Evolutionary conservation across 371 early-diverging fungal genomes (phyloP), one percentile per base, ranked within the genome.

Genomic region (Mucor lusitanicus): DNA sequence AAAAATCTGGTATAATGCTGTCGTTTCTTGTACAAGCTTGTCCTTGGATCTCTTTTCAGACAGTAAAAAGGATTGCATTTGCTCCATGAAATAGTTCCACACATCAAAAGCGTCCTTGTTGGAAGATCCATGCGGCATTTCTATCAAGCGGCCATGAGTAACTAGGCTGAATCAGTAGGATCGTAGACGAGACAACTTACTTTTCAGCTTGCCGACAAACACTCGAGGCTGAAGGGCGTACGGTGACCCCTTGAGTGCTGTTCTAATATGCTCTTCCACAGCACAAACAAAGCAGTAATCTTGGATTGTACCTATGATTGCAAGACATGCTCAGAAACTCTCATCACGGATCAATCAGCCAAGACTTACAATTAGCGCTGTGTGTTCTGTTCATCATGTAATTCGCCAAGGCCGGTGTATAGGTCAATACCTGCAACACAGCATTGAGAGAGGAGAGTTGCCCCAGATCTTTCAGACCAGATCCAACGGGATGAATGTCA

Each of bases 381-480:
- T 92, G 92, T 28, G 80, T 84, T 68, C 81, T 80, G 23, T 84
- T 71, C 42, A 90, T 64, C 57, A 92, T 82, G 74, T 89, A 94
- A 63, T 93, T 88, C 19, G 93, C 88, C 23, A 97, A 76, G 0
- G 90, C 90, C 15, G 92, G 87, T 8, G 97, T 96, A 64, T 92
- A 93, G 8, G 91, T 91, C 59, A 98, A 73, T 65, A 94, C 92
- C 76, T 99, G 99, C 15, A 99, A 75, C 6, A 92, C 88, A 6
- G 94, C 88, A 79, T 97, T 97, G 72, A 99, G 86, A 75, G 92
- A 97, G 73, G 97, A 98, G 4, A 96, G 93, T 68, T 97, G 95
- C n/a, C 98, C 99, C 25, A 96, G 79, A 77, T 95, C 95, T 67
- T 86, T 81, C 46, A 97, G 78, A 0, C 97, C 97, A 9, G 90